Percentiles rank a stretch among this genome's conserved stretches.
phyloP scores from a whole-genome alignment of 1,284 basidiomycete genomes.

The Xanthoconium separans region DNA sequence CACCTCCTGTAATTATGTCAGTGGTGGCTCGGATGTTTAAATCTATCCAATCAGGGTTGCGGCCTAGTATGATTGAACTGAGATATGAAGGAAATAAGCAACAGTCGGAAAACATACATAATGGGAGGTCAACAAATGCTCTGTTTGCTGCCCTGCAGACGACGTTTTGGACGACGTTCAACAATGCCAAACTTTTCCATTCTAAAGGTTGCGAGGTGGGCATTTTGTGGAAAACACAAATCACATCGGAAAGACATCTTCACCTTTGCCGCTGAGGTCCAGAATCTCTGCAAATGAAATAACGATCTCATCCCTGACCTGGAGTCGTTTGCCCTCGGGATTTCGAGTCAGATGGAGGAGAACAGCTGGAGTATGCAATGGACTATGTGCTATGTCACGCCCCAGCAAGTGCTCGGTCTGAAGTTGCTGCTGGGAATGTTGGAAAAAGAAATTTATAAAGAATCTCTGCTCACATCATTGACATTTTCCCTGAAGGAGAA shows the following conservation, averaged over 20 bases:
- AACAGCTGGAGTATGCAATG: slow-evolving; percentile 29
- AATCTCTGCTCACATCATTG: slow-evolving; percentile 30
- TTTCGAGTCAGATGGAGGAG: slow-evolving; percentile 32
- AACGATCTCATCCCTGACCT: slow-evolving; percentile 34
- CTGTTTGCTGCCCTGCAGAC: slow-evolving; percentile 37
- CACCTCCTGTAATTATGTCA: slow-evolving; percentile 28
- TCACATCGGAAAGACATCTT: not conserved
- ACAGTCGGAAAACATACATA: slow-evolving; percentile 30
- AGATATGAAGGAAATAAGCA: not conserved
- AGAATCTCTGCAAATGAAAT: slow-evolving; percentile 28
- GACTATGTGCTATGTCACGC: slow-evolving; percentile 19
- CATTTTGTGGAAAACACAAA: not conserved
- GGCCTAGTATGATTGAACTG: slow-evolving; percentile 33
- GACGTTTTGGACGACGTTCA: slow-evolving; percentile 22
- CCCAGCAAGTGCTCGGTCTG: slow-evolving; percentile 31
- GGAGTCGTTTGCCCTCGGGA: slow-evolving; percentile 23
- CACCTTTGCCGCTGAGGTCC: slow-evolving; percentile 16
- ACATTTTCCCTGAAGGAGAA: slow-evolving; percentile 37
- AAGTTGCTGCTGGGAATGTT: slow-evolving; percentile 13
- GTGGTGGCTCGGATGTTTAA: slow-evolving; percentile 36
- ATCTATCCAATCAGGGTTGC: slow-evolving; percentile 39
- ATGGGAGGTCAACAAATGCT: slow-evolving; percentile 39
- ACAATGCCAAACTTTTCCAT: slow-evolving; percentile 28
- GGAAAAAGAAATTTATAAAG: not conserved
- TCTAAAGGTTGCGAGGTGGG: slow-evolving; percentile 18